Conservation (phyloP, 2,329 filamentous ascomycete species). For the Thelonectria rubi region DNA sequence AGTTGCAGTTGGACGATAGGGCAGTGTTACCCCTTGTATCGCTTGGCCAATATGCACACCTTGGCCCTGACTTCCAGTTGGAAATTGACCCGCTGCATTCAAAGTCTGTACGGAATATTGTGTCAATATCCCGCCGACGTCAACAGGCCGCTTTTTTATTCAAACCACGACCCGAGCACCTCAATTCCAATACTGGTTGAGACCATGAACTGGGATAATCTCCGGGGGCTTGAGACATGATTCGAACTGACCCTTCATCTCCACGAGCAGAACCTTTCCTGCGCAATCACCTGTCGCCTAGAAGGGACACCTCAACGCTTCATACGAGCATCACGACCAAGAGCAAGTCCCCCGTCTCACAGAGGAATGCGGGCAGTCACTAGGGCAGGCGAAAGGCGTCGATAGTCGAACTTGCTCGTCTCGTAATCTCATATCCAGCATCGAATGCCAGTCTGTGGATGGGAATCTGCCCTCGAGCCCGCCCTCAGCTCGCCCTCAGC, state of each 20-base stretch:
- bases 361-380: not conserved
- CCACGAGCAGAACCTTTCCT: not conserved
- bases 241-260: not conserved
- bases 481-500: not conserved
- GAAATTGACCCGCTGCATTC: no score
- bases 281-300: no score
- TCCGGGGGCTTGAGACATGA: not conserved
- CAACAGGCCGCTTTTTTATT: no score
- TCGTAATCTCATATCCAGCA: not conserved
- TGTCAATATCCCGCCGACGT: not conserved
- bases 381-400: not conserved
- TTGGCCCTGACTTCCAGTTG: no score
- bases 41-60: no score
- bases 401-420: not conserved
- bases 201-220: not conserved
- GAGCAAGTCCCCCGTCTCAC: not conserved
- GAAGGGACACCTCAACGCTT: no score
- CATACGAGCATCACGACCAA: no score
- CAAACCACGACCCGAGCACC: no score
- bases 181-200: not conserved
- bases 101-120: not conserved
- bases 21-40: no score
- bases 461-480: not conserved
- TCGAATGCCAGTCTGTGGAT: constrained; percentile 14
- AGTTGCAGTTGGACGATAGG: no score